A percentile compares a stretch with the other conserved stretches of the same genome.
Conservation (phyloP, 2,329 filamentous ascomycete genomes). For the Aaosphaeria arxii region DNA sequence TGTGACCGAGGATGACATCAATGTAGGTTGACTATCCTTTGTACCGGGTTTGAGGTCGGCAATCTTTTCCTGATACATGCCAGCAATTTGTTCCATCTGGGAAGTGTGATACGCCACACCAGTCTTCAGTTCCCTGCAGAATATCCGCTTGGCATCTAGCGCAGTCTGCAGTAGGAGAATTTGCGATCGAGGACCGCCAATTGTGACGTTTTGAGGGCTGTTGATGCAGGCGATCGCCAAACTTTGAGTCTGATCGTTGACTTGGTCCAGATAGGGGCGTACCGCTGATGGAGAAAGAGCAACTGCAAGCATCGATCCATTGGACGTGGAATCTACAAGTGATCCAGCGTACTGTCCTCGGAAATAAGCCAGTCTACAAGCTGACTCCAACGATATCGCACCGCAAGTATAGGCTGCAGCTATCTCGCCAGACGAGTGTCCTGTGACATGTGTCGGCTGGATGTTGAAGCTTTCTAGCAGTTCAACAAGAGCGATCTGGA, state of each 20-base stretch:
- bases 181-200: neutral
- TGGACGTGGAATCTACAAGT: neutral
- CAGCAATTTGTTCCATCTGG: conserved; percentile 35
- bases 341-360: neutral
- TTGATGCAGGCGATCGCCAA: conserved; percentile 1
- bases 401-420: conserved; percentile 23
- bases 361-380: neutral
- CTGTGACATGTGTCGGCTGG: conserved; percentile 12
- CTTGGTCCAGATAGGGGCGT: neutral
- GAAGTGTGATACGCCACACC: conserved; percentile 43
- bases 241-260: neutral
- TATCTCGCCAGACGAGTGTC: conserved; percentile 34
- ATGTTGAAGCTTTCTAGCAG: conserved; percentile 11
- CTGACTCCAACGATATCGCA: neutral
- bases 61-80: conserved; percentile 2
- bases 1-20: neutral
- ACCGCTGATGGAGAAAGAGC: neutral
- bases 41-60: neutral
- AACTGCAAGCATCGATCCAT: neutral
- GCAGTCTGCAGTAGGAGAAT: neutral
- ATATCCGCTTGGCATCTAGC: neutral
- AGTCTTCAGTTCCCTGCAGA: neutral
- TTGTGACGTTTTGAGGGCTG: neutral
- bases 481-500: conserved; percentile 17
- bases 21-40: neutral